Evolutionary conservation across 495 filamentous ascomycete species (phyloP).

Genomic region (Tuber borchii): DNA sequence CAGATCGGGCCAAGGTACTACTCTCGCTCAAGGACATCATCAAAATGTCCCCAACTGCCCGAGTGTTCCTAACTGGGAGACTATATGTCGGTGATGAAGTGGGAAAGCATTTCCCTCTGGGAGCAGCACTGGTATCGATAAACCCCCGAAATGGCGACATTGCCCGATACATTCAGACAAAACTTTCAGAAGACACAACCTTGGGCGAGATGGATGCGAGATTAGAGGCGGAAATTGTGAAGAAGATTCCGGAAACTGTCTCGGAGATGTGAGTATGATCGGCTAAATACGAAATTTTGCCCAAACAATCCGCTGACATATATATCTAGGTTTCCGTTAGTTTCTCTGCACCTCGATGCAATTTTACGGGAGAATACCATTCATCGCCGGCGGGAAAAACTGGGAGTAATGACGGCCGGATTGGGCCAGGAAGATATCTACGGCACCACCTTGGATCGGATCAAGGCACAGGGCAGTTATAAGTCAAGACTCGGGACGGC

Average conservation of each 20-base stretch:
- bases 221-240: background rate
- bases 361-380: background rate
- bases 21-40: background rate
- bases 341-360: background rate
- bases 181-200: background rate
- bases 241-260: background rate
- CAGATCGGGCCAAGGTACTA: no score
- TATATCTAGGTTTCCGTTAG: background rate
- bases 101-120: background rate
- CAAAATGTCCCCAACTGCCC: background rate
- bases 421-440: background rate
- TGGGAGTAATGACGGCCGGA: background rate
- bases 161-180: background rate
- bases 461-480: background rate
- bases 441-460: background rate
- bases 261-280: background rate
- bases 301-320: background rate
- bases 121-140: background rate
- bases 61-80: background rate
- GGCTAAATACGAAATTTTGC: background rate
- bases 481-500: background rate
- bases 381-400: background rate
- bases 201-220: background rate
- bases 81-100: background rate
- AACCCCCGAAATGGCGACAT: background rate